Evolutionary conservation across 768 basidiomycete genomes (phyloP).

Genomic region (Ramaria sp.): DNA sequence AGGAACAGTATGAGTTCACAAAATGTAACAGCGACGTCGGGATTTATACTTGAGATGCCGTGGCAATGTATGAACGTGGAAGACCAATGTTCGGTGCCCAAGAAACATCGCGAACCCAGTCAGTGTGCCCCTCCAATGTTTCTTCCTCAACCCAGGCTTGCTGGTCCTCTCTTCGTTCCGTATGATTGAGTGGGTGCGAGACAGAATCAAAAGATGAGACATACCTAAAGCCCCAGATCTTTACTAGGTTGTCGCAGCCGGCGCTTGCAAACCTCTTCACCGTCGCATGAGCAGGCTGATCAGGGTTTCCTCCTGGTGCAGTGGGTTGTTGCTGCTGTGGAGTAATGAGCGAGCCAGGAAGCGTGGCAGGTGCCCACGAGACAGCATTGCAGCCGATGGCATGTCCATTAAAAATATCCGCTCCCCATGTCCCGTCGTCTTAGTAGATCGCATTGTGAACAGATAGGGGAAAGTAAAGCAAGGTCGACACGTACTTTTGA

Average conservation of each 20-base stretch:
- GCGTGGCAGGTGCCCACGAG: conserved; percentile 91
- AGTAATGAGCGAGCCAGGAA: conserved; percentile 75
- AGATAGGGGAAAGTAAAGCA: neutral
- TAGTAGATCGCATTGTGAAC: neutral
- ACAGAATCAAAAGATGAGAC: neutral
- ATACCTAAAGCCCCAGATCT: conserved; percentile 9
- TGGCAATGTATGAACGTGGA: conserved; percentile 90
- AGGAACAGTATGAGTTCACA: neutral
- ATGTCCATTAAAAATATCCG: conserved; percentile 91
- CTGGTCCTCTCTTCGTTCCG: conserved; percentile 42
- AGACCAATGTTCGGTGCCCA: conserved; percentile 98
- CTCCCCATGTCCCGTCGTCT: conserved; percentile 97
- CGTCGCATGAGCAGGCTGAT: conserved; percentile 32
- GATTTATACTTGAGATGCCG: conserved; percentile 64
- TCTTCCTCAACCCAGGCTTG: conserved; percentile 15
- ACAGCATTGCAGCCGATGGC: conserved; percentile 95
- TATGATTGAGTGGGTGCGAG: neutral
- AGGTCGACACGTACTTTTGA: conserved; percentile 62
- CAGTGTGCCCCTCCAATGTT: conserved; percentile 36
- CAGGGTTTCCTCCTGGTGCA: conserved; percentile 24
- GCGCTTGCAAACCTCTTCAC: conserved; percentile 92
- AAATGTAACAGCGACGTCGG: neutral
- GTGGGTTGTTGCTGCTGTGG: conserved; percentile 41
- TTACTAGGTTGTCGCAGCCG: conserved; percentile 84
- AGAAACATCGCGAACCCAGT: conserved; percentile 27